Conservation (phyloP, 495 filamentous ascomycete species). For the Aspergillus mulundensis region DNA sequence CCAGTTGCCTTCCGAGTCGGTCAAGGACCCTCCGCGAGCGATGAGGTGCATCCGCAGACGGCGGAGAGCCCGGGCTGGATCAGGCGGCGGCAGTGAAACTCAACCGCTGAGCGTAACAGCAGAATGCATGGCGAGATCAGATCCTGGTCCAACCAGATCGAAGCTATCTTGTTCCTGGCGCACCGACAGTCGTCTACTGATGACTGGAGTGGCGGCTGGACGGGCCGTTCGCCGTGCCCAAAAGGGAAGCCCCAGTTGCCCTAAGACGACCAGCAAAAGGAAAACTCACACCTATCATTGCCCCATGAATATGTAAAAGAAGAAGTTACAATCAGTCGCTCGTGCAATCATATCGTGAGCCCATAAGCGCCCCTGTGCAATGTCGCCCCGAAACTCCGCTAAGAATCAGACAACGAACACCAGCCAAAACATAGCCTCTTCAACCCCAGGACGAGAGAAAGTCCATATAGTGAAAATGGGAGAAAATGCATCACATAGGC, state of each 20-base stretch:
- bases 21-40: conserved; percentile 14
- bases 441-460: too few species aligned
- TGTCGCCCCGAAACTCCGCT: not conserved
- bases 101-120: not conserved
- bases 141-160: conserved; percentile 16
- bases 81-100: conserved; percentile 7
- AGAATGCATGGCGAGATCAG: not conserved
- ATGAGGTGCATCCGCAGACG: conserved; percentile 2
- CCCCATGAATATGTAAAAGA: not conserved
- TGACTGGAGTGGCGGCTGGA: conserved; percentile 17
- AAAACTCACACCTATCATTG: not conserved
- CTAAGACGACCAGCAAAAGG: not conserved
- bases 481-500: not conserved
- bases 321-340: not conserved
- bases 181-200: not conserved
- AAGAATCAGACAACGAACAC: not conserved
- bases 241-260: not conserved
- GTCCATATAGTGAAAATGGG: not conserved
- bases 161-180: conserved; percentile 7
- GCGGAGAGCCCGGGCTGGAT: conserved; percentile 6
- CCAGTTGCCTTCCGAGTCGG: conserved; percentile 5
- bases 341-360: not conserved
- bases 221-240: conserved; percentile 30
- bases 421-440: not conserved
- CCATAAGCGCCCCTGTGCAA: not conserved